Conservation (phyloP, 164 flowering plant genomes). For the Macadamia integrifolia region DNA sequence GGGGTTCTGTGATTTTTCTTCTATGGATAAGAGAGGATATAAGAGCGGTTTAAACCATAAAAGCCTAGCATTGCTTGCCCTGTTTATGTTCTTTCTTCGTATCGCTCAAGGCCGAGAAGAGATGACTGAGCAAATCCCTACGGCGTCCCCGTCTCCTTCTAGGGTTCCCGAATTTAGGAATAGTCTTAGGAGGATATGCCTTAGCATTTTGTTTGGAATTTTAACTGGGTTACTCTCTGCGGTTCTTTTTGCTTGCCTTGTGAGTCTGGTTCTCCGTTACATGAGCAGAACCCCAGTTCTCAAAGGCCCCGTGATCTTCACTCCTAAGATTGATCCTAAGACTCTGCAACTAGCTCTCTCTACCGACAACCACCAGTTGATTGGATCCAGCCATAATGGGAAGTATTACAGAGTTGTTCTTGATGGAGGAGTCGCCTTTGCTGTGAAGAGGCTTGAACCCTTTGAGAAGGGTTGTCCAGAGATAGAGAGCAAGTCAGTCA, state of each 20-base stretch:
- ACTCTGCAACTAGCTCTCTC: constrained; percentile 59
- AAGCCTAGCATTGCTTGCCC: constrained; percentile 10
- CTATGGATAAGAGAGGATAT: constrained; percentile 5
- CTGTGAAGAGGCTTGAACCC: constrained; percentile 76
- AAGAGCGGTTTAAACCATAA: constrained; percentile 3
- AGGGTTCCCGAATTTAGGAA: constrained; percentile 20
- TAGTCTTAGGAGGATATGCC: constrained; percentile 33
- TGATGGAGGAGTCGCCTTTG: constrained; percentile 65
- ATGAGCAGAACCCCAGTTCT: constrained; percentile 65
- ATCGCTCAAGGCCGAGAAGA: constrained; percentile 27
- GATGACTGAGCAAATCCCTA: constrained; percentile 10
- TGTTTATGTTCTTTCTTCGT: constrained; percentile 19
- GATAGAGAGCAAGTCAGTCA: constrained; percentile 38
- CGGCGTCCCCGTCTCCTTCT: constrained; percentile 31
- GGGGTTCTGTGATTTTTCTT: too few species aligned
- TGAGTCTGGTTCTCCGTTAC: constrained; percentile 46
- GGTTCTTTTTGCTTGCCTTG: constrained; percentile 36
- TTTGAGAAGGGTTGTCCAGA: constrained; percentile 33
- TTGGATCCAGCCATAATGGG: constrained; percentile 65
- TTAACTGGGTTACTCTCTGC: constrained; percentile 50
- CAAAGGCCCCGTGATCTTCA: constrained; percentile 83
- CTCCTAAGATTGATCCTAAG: constrained; percentile 65
- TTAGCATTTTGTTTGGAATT: constrained; percentile 57
- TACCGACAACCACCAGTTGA: constrained; percentile 39
- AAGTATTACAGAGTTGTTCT: constrained; percentile 62